Percentiles rank a stretch among this genome's conserved stretches.
Evolutionary conservation across 192 early-diverging fungal species (phyloP).

Genomic region (Mycoemilia scoparia): DNA sequence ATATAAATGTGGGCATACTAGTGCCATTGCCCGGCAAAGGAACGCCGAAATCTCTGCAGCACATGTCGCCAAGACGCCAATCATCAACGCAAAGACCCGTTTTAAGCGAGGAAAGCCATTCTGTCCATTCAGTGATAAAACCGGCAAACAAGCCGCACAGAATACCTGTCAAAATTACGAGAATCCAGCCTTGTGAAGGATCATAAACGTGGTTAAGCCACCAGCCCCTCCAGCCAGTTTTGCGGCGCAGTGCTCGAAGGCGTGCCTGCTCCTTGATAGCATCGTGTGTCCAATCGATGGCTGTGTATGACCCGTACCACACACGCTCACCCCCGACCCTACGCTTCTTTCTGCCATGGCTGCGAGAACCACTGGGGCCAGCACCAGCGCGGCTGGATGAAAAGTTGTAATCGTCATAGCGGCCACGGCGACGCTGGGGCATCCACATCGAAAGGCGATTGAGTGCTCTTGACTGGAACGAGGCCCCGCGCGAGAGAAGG

Average conservation of each 20-base stretch:
- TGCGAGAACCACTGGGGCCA: too few species aligned
- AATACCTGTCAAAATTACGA: conserved; percentile 53
- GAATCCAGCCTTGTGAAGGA: conserved; percentile 71
- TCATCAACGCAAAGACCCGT: conserved; percentile 62
- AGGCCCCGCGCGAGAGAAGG: too few species aligned
- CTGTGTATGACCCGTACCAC: conserved; percentile 25
- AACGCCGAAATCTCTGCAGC: conserved; percentile 53
- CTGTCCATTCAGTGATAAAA: conserved; percentile 34
- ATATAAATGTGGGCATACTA: not conserved
- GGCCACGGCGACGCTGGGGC: too few species aligned
- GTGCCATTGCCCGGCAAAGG: too few species aligned
- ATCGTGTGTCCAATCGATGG: conserved; percentile 79
- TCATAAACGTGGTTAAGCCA: conserved; percentile 45
- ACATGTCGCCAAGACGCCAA: conserved; percentile 56
- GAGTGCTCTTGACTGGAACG: too few species aligned
- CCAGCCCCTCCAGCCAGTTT: conserved; percentile 35
- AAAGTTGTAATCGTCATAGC: too few species aligned
- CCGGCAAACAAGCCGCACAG: conserved; percentile 20
- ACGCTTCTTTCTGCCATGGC: conserved; percentile 4
- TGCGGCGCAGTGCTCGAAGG: conserved; percentile 32
- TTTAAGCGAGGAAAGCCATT: conserved; percentile 70
- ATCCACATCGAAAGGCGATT: too few species aligned
- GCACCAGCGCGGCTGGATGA: too few species aligned
- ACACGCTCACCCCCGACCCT: conserved; percentile 20
- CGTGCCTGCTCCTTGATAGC: conserved; percentile 62